Conservation (phyloP, 2,329 filamentous ascomycete genomes). For the Ophiostoma ulmi region DNA sequence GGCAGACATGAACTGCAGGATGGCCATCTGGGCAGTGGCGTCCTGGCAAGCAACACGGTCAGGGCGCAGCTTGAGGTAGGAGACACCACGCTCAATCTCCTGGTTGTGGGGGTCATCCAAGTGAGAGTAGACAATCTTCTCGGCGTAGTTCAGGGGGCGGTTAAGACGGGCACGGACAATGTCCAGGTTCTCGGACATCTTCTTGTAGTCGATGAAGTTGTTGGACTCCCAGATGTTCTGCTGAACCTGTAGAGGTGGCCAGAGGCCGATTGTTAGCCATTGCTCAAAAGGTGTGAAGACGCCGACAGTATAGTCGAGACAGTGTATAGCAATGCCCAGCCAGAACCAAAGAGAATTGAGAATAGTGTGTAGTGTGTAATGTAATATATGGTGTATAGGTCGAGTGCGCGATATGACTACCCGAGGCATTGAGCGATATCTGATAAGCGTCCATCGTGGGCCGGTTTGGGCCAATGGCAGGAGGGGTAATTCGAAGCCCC, state of each 20-base stretch:
- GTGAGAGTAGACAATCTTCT: slow-evolving; percentile 99
- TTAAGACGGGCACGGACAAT: slow-evolving; percentile 87
- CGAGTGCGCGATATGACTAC: slow-evolving; percentile 8
- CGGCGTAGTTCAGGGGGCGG: slow-evolving; percentile 86
- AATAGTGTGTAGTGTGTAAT: not conserved
- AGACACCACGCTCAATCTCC: slow-evolving; percentile 91
- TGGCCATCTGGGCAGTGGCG: slow-evolving; percentile 99
- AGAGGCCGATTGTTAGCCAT: slow-evolving; percentile 14
- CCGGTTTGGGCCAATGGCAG: slow-evolving; percentile 2
- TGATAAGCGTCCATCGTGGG: not conserved
- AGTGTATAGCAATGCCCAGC: not conserved
- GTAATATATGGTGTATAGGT: not conserved
- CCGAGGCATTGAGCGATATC: slow-evolving; percentile 11
- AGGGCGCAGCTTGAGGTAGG: slow-evolving; percentile 93
- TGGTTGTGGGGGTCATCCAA: slow-evolving; percentile 94
- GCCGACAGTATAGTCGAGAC: not conserved
- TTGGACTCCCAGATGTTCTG: slow-evolving; percentile 96
- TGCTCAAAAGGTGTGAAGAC: not conserved
- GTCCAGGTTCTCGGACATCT: slow-evolving; percentile 96
- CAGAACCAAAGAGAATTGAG: not conserved
- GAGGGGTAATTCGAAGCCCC: slow-evolving; percentile 16
- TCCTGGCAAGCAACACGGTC: slow-evolving; percentile 99
- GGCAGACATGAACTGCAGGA: slow-evolving; percentile 98
- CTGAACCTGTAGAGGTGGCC: slow-evolving; percentile 53
- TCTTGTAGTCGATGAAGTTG: slow-evolving; percentile 99